phyloP scores from a whole-genome alignment of 495 filamentous ascomycete species.

The Penicillium odoratum region DNA sequence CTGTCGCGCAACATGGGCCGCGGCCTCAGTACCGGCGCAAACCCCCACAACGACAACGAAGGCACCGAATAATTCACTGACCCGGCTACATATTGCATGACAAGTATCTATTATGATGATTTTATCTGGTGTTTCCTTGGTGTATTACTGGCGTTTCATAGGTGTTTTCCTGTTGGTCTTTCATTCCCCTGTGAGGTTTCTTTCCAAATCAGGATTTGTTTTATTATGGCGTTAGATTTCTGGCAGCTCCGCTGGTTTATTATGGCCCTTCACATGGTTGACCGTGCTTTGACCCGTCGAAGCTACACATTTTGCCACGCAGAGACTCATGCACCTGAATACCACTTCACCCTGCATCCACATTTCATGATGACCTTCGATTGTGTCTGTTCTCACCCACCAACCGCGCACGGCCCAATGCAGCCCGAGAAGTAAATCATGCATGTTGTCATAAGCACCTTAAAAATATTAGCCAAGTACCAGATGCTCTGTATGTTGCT shows the following conservation, averaged over 20 bases:
- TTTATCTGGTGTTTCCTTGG: not conserved
- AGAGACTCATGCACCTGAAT: not conserved
- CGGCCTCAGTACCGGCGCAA: slow-evolving; percentile 28
- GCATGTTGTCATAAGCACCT: slow-evolving; percentile 19
- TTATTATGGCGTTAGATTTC: slow-evolving; percentile 6
- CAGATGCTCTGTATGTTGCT: not conserved
- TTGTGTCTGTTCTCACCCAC: slow-evolving; percentile 4
- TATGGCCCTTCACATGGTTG: not conserved
- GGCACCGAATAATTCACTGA: slow-evolving; percentile 3
- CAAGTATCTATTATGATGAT: slow-evolving; percentile 8
- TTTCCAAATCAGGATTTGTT: slow-evolving; percentile 1
- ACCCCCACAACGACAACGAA: slow-evolving; percentile 23
- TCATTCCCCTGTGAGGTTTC: not conserved
- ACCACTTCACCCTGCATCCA: slow-evolving; percentile 12
- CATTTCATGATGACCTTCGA: slow-evolving; percentile 6
- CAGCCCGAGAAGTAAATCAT: not conserved
- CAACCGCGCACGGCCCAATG: slow-evolving; percentile 8
- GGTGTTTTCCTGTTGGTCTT: not conserved
- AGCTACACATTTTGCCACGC: not conserved
- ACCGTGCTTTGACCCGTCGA: not conserved
- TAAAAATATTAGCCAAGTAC: slow-evolving; percentile 3
- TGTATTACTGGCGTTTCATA: not conserved
- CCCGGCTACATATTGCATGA: slow-evolving; percentile 7
- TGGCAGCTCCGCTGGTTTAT: not conserved
- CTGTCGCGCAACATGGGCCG: slow-evolving; percentile 56